phyloP scores from a whole-genome alignment of 1,139 yeast species.

The Saccharomycopsis hybrid region DNA sequence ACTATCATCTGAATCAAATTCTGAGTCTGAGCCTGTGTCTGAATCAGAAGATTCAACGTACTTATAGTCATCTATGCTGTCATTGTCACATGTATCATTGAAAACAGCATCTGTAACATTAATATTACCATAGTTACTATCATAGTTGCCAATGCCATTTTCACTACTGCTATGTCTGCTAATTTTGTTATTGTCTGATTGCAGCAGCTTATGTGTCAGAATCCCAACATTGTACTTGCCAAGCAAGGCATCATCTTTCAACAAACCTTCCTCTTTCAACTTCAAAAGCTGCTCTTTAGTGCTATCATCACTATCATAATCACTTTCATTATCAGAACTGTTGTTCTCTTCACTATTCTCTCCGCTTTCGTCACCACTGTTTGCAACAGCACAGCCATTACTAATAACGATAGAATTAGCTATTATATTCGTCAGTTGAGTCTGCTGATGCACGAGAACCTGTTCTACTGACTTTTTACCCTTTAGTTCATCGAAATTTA shows the following conservation, averaged over 20 bases:
- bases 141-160: not conserved
- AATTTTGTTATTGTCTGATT: not conserved
- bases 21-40: not conserved
- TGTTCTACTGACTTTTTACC: conserved; percentile 3
- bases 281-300: conserved; percentile 16
- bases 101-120: not conserved
- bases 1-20: conserved; percentile 16
- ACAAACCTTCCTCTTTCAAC: conserved; percentile 15
- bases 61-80: not conserved
- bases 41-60: conserved; percentile 15
- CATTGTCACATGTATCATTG: conserved; percentile 1
- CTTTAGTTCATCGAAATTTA: conserved; percentile 8
- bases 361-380: too few species aligned
- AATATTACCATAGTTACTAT: not conserved
- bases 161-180: too few species aligned
- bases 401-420: too few species aligned
- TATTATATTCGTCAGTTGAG: too few species aligned
- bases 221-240: conserved; percentile 8
- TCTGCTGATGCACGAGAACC: too few species aligned
- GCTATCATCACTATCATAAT: conserved; percentile 21
- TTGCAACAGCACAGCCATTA: too few species aligned
- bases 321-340: conserved; percentile 1
- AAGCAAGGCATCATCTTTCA: conserved; percentile 13
- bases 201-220: too few species aligned
- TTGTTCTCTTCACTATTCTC: conserved; percentile 11